Evolutionary conservation across 345 rosid species (phyloP).

Genomic region (Citrus sp.): DNA sequence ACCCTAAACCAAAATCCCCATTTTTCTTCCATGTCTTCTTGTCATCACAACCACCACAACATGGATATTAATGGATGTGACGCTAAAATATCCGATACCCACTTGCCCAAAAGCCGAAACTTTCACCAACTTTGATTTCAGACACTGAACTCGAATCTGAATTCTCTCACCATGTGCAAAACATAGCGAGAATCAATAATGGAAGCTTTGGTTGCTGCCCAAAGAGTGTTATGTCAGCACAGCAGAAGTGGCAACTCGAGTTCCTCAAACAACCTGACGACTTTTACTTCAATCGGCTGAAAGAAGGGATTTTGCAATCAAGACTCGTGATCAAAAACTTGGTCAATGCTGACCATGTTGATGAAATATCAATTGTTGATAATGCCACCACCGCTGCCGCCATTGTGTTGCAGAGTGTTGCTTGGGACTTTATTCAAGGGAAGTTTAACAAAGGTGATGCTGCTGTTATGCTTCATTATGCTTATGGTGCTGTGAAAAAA

Average conservation of each 20-base stretch:
- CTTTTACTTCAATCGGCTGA: constrained; percentile 65
- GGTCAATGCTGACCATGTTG: constrained; percentile 69
- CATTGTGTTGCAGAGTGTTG: too few species aligned
- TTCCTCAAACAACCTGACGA: constrained; percentile 75
- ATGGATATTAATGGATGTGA: constrained; percentile 25
- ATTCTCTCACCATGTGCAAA: constrained; percentile 74
- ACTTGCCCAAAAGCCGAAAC: constrained; percentile 37
- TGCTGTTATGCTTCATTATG: too few species aligned
- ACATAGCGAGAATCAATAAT: constrained; percentile 74
- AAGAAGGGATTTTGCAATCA: constrained; percentile 48
- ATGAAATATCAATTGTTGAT: constrained; percentile 82
- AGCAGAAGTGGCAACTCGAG: constrained; percentile 57
- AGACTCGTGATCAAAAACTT: constrained; percentile 46
- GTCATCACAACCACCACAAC: constrained; percentile 24
- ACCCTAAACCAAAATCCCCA: background rate
- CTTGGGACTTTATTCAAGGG: too few species aligned
- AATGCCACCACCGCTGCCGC: constrained; percentile 93
- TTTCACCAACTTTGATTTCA: constrained; percentile 31
- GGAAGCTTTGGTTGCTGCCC: constrained; percentile 96
- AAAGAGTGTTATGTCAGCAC: constrained; percentile 55
- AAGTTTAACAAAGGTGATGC: too few species aligned
- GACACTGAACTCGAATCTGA: constrained; percentile 51
- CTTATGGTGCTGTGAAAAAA: too few species aligned
- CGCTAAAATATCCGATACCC: constrained; percentile 1
- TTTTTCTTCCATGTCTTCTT: constrained; percentile 27